Percentiles rank a stretch among this genome's conserved stretches.
phyloP scores from a whole-genome alignment of 2,329 filamentous ascomycete genomes.

The Neophaeococcomyces aloes region DNA sequence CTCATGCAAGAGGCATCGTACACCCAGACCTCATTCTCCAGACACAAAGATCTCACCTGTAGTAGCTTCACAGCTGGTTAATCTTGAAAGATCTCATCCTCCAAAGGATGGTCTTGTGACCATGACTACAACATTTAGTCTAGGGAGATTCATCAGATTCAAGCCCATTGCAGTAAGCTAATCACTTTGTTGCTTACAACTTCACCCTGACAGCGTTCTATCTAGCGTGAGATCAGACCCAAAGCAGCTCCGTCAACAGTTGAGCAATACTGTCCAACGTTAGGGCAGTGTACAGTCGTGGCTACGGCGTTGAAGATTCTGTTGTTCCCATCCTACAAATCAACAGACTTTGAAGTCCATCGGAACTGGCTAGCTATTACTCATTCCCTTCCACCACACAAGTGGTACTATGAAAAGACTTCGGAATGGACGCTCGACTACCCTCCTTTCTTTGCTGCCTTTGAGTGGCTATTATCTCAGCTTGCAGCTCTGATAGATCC shows the following conservation, averaged over 20 bases:
- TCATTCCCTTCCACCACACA: conserved; percentile 68
- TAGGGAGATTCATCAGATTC: conserved; percentile 1
- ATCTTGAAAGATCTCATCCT: too few species aligned
- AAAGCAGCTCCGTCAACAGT: conserved; percentile 2
- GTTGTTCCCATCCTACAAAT: conserved; percentile 92
- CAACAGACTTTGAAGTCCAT: conserved; percentile 97
- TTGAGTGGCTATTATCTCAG: conserved; percentile 87
- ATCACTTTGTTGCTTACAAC: too few species aligned
- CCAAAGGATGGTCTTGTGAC: not conserved
- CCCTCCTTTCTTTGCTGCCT: conserved; percentile 93
- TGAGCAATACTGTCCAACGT: conserved; percentile 48
- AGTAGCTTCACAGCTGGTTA: too few species aligned
- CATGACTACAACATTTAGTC: conserved; percentile 5
- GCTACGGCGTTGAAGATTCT: conserved; percentile 84
- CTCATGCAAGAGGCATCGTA: not conserved
- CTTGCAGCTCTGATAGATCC: conserved; percentile 66
- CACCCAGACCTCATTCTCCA: not conserved
- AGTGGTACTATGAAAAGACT: conserved; percentile 95
- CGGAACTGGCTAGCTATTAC: conserved; percentile 98
- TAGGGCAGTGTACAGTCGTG: conserved; percentile 76
- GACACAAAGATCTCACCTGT: not conserved
- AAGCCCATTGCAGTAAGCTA: conserved; percentile 5
- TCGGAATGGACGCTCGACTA: conserved; percentile 99
- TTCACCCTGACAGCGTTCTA: too few species aligned
- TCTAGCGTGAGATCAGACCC: conserved; percentile 6